A percentile compares a stretch with the other conserved stretches of the same genome.
Conservation (phyloP, 495 filamentous ascomycete genomes). For the Poronia punctata region DNA sequence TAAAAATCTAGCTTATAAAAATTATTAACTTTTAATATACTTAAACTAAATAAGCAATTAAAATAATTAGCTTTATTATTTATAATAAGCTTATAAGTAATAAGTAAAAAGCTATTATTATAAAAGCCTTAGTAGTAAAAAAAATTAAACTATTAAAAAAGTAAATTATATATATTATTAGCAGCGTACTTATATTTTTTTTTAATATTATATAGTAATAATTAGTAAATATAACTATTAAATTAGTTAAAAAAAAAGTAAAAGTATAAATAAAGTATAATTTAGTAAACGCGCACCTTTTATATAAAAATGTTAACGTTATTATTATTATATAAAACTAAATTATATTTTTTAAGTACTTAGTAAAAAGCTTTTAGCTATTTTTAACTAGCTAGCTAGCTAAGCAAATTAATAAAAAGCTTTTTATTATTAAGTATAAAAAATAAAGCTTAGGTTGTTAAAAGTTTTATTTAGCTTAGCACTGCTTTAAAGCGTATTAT, state of each 20-base stretch:
- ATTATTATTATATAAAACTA: neutral
- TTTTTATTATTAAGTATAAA: neutral
- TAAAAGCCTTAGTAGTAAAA: neutral
- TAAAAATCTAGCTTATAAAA: neutral
- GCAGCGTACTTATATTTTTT: neutral
- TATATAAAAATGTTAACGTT: neutral
- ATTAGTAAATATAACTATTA: neutral
- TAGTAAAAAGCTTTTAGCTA: neutral
- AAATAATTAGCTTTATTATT: neutral
- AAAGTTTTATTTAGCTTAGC: neutral
- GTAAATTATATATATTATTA: neutral
- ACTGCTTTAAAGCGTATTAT: neutral
- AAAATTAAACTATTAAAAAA: neutral
- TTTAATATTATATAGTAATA: neutral
- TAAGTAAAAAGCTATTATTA: neutral
- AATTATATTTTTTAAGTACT: neutral
- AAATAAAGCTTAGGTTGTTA: neutral
- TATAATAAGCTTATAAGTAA: neutral
- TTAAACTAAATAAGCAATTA: neutral
- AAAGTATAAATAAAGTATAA: neutral
- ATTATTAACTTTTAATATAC: neutral
- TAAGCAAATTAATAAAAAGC: neutral
- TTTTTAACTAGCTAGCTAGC: neutral
- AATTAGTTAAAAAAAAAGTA: neutral
- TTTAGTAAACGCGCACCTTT: neutral